phyloP scores from a whole-genome alignment of 2,329 filamentous ascomycete species.

The Colletotrichum kahawae region DNA sequence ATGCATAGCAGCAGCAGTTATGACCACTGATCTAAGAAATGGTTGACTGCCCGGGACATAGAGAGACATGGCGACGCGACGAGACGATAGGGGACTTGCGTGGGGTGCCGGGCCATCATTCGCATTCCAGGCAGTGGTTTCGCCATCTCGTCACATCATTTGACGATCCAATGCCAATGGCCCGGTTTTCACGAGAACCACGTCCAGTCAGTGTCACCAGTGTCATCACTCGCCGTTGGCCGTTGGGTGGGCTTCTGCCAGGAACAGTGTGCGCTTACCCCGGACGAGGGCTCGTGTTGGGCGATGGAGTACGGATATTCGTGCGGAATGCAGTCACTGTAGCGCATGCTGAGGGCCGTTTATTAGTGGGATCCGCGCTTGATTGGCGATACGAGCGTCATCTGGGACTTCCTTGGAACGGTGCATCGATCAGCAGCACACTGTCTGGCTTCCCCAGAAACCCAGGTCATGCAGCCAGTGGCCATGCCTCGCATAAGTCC shows the following conservation, averaged over 20 bases:
- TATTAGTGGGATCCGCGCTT: conserved; percentile 2
- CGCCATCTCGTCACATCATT: background rate
- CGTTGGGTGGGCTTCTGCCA: conserved; percentile 10
- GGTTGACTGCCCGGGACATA: background rate
- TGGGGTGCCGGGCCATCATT: background rate
- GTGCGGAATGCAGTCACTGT: conserved; percentile 16
- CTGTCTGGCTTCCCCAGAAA: background rate
- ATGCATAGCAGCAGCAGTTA: background rate
- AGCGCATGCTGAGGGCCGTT: background rate
- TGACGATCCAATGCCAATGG: background rate
- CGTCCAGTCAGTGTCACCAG: background rate
- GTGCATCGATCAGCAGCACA: background rate
- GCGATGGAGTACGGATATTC: background rate
- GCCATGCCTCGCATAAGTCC: background rate
- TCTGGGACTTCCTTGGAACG: background rate
- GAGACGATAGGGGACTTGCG: background rate
- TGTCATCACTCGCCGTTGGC: background rate
- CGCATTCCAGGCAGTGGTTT: conserved; percentile 1
- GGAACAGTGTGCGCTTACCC: background rate
- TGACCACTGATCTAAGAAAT: background rate
- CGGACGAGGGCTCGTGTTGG: conserved; percentile 18
- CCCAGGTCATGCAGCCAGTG: background rate
- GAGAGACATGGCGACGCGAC: background rate
- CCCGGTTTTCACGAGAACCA: background rate
- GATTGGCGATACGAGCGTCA: conserved; percentile 7